These are phyloP conservation scores for Metarhizium album DNA, from an alignment of 2,329 filamentous ascomycete species.

Conservation along the genomic window DNA sequence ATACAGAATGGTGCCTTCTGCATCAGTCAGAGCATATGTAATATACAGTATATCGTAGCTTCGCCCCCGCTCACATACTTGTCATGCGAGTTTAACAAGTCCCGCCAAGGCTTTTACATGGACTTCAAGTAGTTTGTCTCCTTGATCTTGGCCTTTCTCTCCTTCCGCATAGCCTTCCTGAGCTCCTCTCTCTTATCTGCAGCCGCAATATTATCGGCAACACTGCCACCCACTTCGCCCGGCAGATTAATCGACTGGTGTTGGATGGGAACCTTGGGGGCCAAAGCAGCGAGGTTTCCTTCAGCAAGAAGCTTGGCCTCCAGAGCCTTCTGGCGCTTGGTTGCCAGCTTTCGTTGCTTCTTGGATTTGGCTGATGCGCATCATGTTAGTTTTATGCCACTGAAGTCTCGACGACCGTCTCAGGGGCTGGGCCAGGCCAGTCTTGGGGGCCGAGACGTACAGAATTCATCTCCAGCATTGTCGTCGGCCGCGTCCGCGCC, in stretches of 20 bases:
- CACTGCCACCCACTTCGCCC: constrained; percentile 29
- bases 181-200: constrained; percentile 47
- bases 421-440: background rate
- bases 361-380: constrained; percentile 63
- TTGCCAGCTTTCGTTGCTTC: constrained; percentile 63
- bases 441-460: constrained; percentile 40
- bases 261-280: constrained; percentile 61
- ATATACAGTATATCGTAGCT: constrained; percentile 17
- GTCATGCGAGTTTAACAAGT: constrained; percentile 13
- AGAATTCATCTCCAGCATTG: constrained; percentile 64
- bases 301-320: constrained; percentile 52
- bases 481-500: constrained; percentile 34
- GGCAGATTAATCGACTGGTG: constrained; percentile 71
- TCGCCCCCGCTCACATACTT: constrained; percentile 9
- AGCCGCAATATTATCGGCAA: constrained; percentile 36
- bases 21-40: background rate
- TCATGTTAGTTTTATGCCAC: background rate
- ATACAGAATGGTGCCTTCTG: background rate
- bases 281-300: constrained; percentile 54
- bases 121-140: constrained; percentile 77
- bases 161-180: constrained; percentile 60
- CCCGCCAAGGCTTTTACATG: constrained; percentile 44
- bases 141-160: constrained; percentile 69
- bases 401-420: background rate
- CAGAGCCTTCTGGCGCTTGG: constrained; percentile 46